Conservation (phyloP, 768 basidiomycete species). For the Hortiboletus campestris region DNA sequence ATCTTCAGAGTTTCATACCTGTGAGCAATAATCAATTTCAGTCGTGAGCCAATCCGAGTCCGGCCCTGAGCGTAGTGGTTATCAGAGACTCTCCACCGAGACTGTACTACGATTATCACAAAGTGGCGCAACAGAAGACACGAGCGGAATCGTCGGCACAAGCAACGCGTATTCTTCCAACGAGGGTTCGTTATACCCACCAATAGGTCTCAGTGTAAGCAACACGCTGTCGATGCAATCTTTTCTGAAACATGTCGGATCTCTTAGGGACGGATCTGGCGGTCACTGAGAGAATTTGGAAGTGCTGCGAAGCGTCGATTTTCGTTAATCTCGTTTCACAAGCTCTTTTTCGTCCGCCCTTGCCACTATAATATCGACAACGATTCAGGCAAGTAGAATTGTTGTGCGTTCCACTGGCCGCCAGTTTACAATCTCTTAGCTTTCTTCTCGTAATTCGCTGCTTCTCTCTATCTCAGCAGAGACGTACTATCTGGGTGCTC, state of each 20-base stretch:
- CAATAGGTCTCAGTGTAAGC: constrained; percentile 17
- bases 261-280: constrained; percentile 21
- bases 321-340: constrained; percentile 15
- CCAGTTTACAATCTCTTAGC: constrained; percentile 1
- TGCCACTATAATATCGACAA: constrained; percentile 17
- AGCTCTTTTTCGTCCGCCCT: constrained; percentile 14
- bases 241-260: not conserved
- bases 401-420: not conserved
- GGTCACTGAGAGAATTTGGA: constrained; percentile 11
- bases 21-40: constrained; percentile 10
- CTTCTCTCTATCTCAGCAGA: not conserved
- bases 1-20: constrained; percentile 27
- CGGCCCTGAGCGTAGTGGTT: not conserved
- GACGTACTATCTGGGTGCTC: not conserved
- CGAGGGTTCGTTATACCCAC: constrained; percentile 7
- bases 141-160: not conserved
- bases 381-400: constrained; percentile 23
- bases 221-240: not conserved
- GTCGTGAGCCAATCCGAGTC: not conserved
- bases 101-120: constrained; percentile 15
- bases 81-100: constrained; percentile 29
- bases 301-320: constrained; percentile 15
- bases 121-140: constrained; percentile 4
- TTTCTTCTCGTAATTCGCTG: constrained; percentile 14
- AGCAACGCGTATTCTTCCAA: constrained; percentile 1